phyloP scores from a whole-genome alignment of 176 grass and related monocot genomes.

The Otatea glauca region DNA sequence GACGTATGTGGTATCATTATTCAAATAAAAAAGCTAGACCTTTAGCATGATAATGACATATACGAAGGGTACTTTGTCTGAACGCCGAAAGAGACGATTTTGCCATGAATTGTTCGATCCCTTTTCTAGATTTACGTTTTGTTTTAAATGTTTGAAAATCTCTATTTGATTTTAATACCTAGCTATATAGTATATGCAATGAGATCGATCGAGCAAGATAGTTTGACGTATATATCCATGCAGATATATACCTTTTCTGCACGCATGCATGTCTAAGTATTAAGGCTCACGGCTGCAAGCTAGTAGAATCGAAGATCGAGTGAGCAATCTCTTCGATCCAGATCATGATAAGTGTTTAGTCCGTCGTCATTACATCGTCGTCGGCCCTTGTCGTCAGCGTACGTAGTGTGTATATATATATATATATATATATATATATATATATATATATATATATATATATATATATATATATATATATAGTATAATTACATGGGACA shows the following conservation, averaged over 20 bases:
- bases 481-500: too few relatives aligned
- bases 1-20: too few relatives aligned
- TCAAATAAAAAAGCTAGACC: neutral
- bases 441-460: too few relatives aligned
- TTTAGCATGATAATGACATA: constrained; percentile 33
- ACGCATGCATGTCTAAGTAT: neutral
- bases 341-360: constrained; percentile 2
- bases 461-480: too few relatives aligned
- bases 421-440: too few relatives aligned
- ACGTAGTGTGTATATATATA: neutral
- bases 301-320: neutral
- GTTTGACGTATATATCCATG: neutral
- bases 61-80: constrained; percentile 1
- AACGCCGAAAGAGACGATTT: constrained; percentile 3
- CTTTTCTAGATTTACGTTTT: neutral
- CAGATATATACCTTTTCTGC: neutral
- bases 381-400: neutral
- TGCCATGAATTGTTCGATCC: neutral
- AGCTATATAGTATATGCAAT: neutral
- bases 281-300: neutral
- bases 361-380: constrained; percentile 18
- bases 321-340: neutral
- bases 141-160: constrained; percentile 8
- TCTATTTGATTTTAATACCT: neutral
- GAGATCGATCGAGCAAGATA: neutral